Evolutionary conservation across 1,284 basidiomycete species (phyloP).

Genomic region (Chalciporus sp.): DNA sequence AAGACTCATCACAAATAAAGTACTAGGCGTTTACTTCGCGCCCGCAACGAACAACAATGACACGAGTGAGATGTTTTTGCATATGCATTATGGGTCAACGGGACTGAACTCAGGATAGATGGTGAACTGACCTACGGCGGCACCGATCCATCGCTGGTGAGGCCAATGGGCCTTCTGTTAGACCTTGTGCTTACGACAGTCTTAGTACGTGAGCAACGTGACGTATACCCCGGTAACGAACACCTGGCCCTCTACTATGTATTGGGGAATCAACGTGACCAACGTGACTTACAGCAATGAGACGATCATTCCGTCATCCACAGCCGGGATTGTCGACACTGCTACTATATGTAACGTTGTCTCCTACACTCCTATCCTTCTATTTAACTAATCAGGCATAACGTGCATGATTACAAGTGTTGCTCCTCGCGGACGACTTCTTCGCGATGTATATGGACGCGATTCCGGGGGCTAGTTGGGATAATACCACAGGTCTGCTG

Average conservation of each 20-base stretch:
- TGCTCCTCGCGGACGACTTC: constrained; percentile 25
- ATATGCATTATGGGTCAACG: not conserved
- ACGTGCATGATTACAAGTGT: constrained; percentile 8
- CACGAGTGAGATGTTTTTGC: constrained; percentile 16
- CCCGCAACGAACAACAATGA: constrained; percentile 22
- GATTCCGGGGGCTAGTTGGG: constrained; percentile 21
- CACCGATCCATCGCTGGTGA: constrained; percentile 21
- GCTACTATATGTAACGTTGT: constrained; percentile 22
- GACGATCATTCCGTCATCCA: constrained; percentile 18
- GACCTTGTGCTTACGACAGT: not conserved
- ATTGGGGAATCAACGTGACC: constrained; percentile 31
- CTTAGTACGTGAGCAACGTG: constrained; percentile 21
- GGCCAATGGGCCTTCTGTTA: not conserved
- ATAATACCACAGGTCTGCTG: constrained; percentile 19
- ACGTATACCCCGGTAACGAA: constrained; percentile 26
- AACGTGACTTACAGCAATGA: constrained; percentile 14
- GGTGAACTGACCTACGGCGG: constrained; percentile 32
- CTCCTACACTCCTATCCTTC: not conserved
- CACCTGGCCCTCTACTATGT: constrained; percentile 19
- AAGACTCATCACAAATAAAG: constrained; percentile 11
- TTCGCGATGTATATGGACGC: constrained; percentile 20
- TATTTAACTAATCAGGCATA: not conserved
- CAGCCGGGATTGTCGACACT: constrained; percentile 20
- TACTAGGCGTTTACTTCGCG: constrained; percentile 28
- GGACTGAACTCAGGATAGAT: constrained; percentile 15